Percentiles rank a stretch among this genome's conserved stretches.
Conservation (phyloP, 2,329 filamentous ascomycete genomes). For the Ophiostoma pallidulum region DNA sequence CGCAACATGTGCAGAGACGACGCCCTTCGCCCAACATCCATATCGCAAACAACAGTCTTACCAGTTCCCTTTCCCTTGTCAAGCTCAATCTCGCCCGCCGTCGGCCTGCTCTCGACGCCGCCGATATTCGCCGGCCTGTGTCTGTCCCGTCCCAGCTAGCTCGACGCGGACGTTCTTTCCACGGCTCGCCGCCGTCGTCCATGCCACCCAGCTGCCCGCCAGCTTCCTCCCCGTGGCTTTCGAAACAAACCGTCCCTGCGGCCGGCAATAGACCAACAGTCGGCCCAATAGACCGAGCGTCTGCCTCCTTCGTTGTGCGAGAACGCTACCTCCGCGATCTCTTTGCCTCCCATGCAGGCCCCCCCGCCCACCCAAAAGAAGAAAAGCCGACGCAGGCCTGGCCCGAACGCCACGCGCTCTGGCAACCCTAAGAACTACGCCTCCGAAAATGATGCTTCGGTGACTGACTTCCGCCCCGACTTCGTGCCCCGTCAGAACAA, state of each 20-base stretch:
- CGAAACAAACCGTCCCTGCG: no score
- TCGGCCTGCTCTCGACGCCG: neutral
- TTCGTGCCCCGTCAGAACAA: slow-evolving; percentile 11
- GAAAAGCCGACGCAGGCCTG: slow-evolving; percentile 32
- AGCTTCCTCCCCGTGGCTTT: neutral
- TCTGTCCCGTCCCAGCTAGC: neutral
- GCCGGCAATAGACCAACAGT: neutral
- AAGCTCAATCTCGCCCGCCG: neutral
- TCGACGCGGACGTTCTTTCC: no score
- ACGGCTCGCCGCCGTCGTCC: no score
- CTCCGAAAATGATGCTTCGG: slow-evolving; percentile 45
- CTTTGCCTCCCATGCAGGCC: slow-evolving; percentile 25
- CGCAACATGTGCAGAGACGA: slow-evolving; percentile 17
- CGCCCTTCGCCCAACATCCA: slow-evolving; percentile 16
- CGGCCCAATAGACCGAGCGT: no score
- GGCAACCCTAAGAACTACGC: slow-evolving; percentile 44
- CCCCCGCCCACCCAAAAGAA: slow-evolving; percentile 15
- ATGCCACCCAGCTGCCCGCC: slow-evolving; percentile 2
- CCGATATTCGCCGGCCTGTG: neutral
- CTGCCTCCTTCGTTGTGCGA: no score
- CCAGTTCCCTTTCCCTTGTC: neutral
- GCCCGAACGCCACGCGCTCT: slow-evolving; percentile 28
- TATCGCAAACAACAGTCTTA: neutral
- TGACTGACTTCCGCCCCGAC: slow-evolving; percentile 27
- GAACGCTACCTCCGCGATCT: neutral